Evolutionary conservation across 257 asterid species (phyloP), one percentile per base, ranked within the genome.

Genomic region (Penstemon barbatus): DNA sequence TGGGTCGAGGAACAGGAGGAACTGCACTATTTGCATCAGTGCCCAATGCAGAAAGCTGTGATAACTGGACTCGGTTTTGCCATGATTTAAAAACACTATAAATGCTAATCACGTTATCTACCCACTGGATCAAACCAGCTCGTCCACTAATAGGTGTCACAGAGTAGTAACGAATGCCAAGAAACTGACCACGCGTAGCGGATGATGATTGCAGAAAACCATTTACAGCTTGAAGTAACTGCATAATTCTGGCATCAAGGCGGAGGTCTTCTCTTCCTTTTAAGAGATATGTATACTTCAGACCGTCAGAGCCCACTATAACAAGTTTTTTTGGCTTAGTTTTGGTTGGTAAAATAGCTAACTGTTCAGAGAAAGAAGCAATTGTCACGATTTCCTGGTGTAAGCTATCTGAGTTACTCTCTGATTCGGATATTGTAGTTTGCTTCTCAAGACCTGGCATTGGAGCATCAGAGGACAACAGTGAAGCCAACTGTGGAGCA

Each of bases 81-180:
- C 99, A 90, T 59, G 99, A 85, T 82, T 94, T 94, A 77, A 88
- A 94, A 66, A 91, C 92, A 64, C 95, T 89, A 75, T 94, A 94
- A 55, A 94, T 89, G 79, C 99, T 94, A 71, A 75, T 81, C 69
- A 91, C 91, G 61, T 87, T 89, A 79, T 90, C 96, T 57, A 94
- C 99, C 99, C 99, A 94, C 85, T 87, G 99, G 75, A 94, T 94
- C 79, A 94, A 84, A 72, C 99, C 99, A 86, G 99, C 99, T 71
- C 95, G 92, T 46, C 96, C 96, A 74, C 99, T 91, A 75, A 94
- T 87, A 49, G 99, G 99, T 51, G 99, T 94, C 72, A 94, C 99
- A 37, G 99, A 89, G 73, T 94, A 94, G 77, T 85, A 85, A 72
- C 96, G 96, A 74, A 94, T 76, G 42, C 89, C 85, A 67, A 90